Conservation (phyloP, 2,329 filamentous ascomycete species). For the Zymoseptoria brevis region DNA sequence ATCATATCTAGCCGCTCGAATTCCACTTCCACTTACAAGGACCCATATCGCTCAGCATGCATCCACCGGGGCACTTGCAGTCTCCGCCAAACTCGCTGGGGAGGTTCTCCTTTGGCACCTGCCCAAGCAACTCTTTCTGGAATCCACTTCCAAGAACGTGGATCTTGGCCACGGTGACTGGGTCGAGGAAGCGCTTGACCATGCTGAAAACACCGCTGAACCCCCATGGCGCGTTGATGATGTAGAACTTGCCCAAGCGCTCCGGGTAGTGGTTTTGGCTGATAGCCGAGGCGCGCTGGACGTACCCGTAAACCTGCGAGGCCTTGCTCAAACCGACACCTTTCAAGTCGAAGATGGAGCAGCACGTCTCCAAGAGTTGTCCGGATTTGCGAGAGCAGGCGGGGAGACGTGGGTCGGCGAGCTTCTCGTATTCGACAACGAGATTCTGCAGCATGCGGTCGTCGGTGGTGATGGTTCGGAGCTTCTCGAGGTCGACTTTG, state of each 20-base stretch:
- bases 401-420: constrained; percentile 84
- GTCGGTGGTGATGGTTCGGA: constrained; percentile 86
- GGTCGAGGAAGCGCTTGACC: constrained; percentile 91
- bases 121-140: constrained; percentile 72
- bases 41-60: constrained; percentile 77
- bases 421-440: constrained; percentile 94
- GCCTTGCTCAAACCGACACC: constrained; percentile 79
- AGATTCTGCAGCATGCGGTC: constrained; percentile 96
- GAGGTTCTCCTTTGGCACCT: constrained; percentile 84
- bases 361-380: constrained; percentile 90
- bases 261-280: constrained; percentile 99
- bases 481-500: constrained; percentile 79
- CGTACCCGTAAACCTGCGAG: constrained; percentile 77
- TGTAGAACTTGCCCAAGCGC: constrained; percentile 87
- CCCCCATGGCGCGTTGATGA: constrained; percentile 97
- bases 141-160: constrained; percentile 77
- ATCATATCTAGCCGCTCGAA: not conserved
- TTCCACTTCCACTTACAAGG: constrained; percentile 53
- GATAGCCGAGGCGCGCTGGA: constrained; percentile 75
- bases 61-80: constrained; percentile 77
- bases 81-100: constrained; percentile 76
- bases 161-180: constrained; percentile 94
- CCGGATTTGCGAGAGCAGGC: constrained; percentile 90
- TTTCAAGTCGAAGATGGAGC: constrained; percentile 97
- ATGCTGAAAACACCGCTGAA: constrained; percentile 80